Base-by-base conservation (phyloP, 176 grass and related monocot species). In the Tuctoria greenei region DNA sequence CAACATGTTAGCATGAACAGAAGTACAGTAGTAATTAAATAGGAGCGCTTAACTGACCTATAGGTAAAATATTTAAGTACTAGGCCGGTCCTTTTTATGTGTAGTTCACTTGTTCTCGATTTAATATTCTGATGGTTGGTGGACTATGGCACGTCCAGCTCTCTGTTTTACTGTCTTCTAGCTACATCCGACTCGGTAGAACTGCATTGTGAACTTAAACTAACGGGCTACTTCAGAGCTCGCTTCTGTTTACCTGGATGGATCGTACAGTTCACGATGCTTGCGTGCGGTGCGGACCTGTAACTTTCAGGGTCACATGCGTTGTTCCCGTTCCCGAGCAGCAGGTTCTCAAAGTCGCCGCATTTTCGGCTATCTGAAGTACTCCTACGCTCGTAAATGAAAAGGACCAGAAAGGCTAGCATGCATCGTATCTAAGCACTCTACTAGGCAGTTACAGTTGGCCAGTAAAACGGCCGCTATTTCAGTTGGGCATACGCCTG, bases 81-180 rank as follows among this genome's bases (percentile, higher is more conserved):
- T 67, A 74, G 76, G 42, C 21, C 61, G 61, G 75, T 67, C 12
- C 76, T n/a, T 71, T 73, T 85, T 60, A 61, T 85, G 61, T n/a
- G n/a, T n/a, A n/a, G n/a, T 58, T 84, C 74, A 66, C 74, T 72
- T 72, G 35, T 46, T 9, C 0, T 11, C 13, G 45, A 54, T 55
- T 74, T 38, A 25, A 54, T 24, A 1, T 36, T 21, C 47, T 6
- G 20, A 54, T 54, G 47, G 55, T 17, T 5, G 14, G 58, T 36
- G 8, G 66, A 51, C 17, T 46, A 70, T 46, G 40, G 44, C 72
- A 76, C 38, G 26, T 69, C 0, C 9, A 4, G 58, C 17, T 27
- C 47, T 27, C 36, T 43, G 38, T 67, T 59, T 51, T 40, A 58
- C 10, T 13, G 47, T 64, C 23, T 42, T 27, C 63, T 56, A 10